These are phyloP conservation scores for Firmiana major DNA, from an alignment of 345 rosid species.

Conservation along the genomic window DNA sequence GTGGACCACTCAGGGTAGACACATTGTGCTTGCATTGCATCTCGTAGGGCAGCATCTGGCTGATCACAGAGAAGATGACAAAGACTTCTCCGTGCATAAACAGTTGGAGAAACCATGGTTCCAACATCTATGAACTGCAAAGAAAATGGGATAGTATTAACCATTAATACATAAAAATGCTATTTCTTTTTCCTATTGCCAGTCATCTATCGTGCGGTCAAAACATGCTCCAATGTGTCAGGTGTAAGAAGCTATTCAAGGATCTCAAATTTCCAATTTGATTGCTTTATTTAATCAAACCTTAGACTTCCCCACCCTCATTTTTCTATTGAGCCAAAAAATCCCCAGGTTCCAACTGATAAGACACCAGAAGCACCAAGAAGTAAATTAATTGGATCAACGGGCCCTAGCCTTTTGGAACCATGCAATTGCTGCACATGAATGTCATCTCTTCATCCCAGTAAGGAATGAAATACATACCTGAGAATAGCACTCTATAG, in stretches of 20 bases:
- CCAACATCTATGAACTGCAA: slow-evolving; percentile 80
- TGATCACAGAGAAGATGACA: slow-evolving; percentile 74
- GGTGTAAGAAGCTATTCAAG: not conserved
- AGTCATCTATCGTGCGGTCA: not conserved
- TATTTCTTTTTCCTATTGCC: not conserved
- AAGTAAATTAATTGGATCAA: not conserved
- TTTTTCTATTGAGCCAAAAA: not conserved
- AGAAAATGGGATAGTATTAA: not conserved
- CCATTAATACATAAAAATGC: not conserved
- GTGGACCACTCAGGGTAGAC: slow-evolving; percentile 89
- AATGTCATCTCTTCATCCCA: not conserved
- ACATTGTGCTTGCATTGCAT: slow-evolving; percentile 94
- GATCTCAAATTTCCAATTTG: not conserved
- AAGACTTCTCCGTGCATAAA: slow-evolving; percentile 71
- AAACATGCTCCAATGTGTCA: not conserved
- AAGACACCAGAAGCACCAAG: not conserved
- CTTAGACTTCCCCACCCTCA: not conserved
- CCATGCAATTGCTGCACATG: not conserved
- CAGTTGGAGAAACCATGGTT: slow-evolving; percentile 84
- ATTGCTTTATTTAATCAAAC: not conserved
- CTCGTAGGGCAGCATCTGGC: slow-evolving; percentile 84
- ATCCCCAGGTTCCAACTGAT: not conserved
- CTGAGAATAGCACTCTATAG: slow-evolving; percentile 84
- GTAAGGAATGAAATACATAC: slow-evolving; percentile 23
- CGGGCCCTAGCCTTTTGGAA: not conserved